Evolutionary conservation across 805 yeast species (phyloP).

Genomic region (Suhomyces sp.): DNA sequence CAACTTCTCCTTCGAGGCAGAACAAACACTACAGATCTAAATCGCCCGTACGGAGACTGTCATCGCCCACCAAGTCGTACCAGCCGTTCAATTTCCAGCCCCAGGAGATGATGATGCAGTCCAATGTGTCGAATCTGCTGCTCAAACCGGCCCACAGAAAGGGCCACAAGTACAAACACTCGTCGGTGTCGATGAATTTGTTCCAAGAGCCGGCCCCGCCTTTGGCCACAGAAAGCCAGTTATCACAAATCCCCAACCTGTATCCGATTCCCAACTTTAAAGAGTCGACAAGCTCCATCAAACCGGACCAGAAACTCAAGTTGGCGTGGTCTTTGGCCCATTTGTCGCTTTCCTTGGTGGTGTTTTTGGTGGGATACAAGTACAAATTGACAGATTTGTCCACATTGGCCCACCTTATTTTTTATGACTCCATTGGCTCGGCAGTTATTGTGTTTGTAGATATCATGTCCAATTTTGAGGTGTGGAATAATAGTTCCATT

Average conservation of each 20-base stretch:
- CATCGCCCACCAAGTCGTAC: conserved; percentile 21
- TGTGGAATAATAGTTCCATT: conserved; percentile 80
- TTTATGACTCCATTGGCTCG: conserved; percentile 83
- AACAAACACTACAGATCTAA: conserved; percentile 27
- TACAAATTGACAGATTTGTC: conserved; percentile 59
- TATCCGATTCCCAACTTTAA: conserved; percentile 68
- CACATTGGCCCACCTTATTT: conserved; percentile 81
- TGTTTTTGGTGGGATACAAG: conserved; percentile 59
- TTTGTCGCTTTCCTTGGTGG: conserved; percentile 47
- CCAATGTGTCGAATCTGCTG: conserved; percentile 22
- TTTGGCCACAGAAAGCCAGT: conserved; percentile 46
- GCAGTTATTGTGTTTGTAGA: conserved; percentile 67
- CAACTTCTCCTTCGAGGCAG: conserved; percentile 25
- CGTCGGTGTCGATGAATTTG: conserved; percentile 92
- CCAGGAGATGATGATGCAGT: conserved; percentile 38
- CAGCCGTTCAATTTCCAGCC: conserved; percentile 68
- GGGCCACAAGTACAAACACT: conserved; percentile 94
- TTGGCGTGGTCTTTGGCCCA: conserved; percentile 61
- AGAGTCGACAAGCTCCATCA: conserved; percentile 63
- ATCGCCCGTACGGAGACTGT: conserved; percentile 25
- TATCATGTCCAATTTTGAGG: conserved; percentile 85
- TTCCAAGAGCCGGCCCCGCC: conserved; percentile 83
- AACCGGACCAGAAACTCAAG: conserved; percentile 54
- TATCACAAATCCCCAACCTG: conserved; percentile 57
- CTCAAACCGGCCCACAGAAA: conserved; percentile 70